Base-by-base conservation (phyloP, 1,284 basidiomycete species). In the Coniferiporia weirii region DNA sequence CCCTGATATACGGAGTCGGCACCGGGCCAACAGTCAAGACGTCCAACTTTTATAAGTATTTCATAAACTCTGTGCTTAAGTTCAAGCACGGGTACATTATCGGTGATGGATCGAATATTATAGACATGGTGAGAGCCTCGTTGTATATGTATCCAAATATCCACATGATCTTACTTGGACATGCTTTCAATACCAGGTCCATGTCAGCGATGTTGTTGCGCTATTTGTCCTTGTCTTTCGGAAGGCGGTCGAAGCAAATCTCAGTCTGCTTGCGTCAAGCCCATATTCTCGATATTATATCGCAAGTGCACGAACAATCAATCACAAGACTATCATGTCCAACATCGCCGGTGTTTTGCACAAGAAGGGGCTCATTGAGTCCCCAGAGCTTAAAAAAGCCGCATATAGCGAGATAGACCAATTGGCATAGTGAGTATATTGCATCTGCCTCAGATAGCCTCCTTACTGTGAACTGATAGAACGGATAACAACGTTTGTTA, bases 41-140 rank as follows among this genome's bases (percentile, higher is more conserved):
- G 44, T 19, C 60, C 48, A 36, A 56, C 34, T 34, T 61, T 6
- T 55, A 50, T 19, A n/a, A 17, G 38, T 17, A 45, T 15, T 15
- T 36, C n/a, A 19, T 19, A 17, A 19, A 35, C 12, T 17, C 20
- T 35, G 47, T 20, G 19, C 15, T 66, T 4, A 32, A 57, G 35
- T 54, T 47, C 35, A 58, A 61, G 35, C 36, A 57, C n/a, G 53
- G 59, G 8, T 54, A 60, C 36, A 65, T 65, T 51, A 50, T 67
- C 38, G 65, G 67, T 19, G 63, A 67, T 36, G 66, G 66, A 5
- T 65, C 61, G 22, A 67, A 66, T 56, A 34, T 55, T 22, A 65
- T 40, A 19, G 62, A 61, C 57, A 46, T 52, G 56, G 65, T 58
- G 59, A 56, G 54, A 47, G 19, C 48, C 22, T 20, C 13, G 5